Percentiles rank a stretch among this genome's conserved stretches.
Conservation (phyloP, 768 basidiomycete species). For the Hericium rajendrae region DNA sequence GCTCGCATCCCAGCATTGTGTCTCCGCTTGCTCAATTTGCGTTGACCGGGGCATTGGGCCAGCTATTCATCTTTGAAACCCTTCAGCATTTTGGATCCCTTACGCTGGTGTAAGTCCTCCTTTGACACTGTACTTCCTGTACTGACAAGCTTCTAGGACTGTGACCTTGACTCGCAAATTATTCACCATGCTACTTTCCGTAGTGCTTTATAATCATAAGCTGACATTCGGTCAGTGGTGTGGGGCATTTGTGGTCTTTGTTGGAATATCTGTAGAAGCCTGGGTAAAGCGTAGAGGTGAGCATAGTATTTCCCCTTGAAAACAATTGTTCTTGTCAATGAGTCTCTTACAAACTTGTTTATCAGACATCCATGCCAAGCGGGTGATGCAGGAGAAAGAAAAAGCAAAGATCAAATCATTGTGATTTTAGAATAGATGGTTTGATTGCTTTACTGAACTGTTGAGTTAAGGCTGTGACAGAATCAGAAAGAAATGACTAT, state of each 20-base stretch:
- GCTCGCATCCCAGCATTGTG: slow-evolving; percentile 65
- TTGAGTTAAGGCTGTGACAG: too few relatives aligned
- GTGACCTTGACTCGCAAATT: slow-evolving; percentile 95
- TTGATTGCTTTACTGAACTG: too few relatives aligned
- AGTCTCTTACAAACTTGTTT: neutral
- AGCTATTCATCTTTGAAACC: slow-evolving; percentile 97
- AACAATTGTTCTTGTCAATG: neutral
- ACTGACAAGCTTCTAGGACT: slow-evolving; percentile 40
- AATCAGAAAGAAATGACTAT: too few relatives aligned
- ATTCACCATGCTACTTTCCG: slow-evolving; percentile 96
- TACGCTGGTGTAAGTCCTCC: slow-evolving; percentile 63
- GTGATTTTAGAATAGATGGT: slow-evolving; percentile 18
- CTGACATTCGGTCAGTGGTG: slow-evolving; percentile 83
- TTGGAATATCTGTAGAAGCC: slow-evolving; percentile 92
- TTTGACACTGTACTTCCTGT: neutral
- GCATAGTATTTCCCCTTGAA: slow-evolving; percentile 11
- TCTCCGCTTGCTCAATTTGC: slow-evolving; percentile 76
- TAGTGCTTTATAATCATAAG: slow-evolving; percentile 83
- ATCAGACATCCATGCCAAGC: slow-evolving; percentile 71
- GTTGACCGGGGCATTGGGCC: slow-evolving; percentile 86
- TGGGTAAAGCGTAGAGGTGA: slow-evolving; percentile 81
- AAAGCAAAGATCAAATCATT: slow-evolving; percentile 74
- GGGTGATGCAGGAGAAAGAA: slow-evolving; percentile 74
- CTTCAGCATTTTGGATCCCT: slow-evolving; percentile 85
- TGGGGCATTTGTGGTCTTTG: slow-evolving; percentile 87